Evolutionary conservation across 1,284 basidiomycete species (phyloP).

Genomic region (Puccinia hordei): DNA sequence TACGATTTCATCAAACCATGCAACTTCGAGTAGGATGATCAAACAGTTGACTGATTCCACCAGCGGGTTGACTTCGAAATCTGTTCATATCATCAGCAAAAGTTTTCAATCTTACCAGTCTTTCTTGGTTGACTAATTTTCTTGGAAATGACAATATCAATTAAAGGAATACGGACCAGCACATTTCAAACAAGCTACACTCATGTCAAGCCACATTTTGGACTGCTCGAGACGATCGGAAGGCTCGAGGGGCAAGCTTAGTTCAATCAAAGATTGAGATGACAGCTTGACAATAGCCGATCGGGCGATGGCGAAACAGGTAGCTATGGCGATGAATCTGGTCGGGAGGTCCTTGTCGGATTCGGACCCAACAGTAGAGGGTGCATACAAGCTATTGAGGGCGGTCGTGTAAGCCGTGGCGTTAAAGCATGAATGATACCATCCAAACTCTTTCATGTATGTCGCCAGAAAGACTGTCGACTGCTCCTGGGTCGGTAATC

Average conservation of each 20-base stretch:
- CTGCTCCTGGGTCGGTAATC: slow-evolving; percentile 41
- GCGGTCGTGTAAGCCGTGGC: neutral
- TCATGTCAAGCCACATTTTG: slow-evolving; percentile 36
- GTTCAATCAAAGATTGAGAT: neutral
- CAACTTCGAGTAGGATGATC: slow-evolving; percentile 40
- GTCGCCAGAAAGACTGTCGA: slow-evolving; percentile 9
- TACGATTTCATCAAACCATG: slow-evolving; percentile 44
- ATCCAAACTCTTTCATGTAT: slow-evolving; percentile 39
- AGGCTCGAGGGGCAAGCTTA: slow-evolving; percentile 6
- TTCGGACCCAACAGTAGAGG: neutral
- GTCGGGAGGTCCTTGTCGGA: slow-evolving; percentile 4
- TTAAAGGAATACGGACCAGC: slow-evolving; percentile 24
- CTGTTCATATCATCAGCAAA: slow-evolving; percentile 5
- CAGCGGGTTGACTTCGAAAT: slow-evolving; percentile 38
- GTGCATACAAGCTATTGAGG: slow-evolving; percentile 15
- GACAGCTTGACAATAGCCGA: slow-evolving; percentile 35
- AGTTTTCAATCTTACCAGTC: neutral
- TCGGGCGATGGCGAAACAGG: slow-evolving; percentile 36
- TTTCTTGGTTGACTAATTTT: neutral
- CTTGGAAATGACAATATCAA: neutral
- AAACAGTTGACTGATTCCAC: slow-evolving; percentile 44
- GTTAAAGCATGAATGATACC: slow-evolving; percentile 50
- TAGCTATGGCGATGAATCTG: slow-evolving; percentile 39
- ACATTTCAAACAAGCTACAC: slow-evolving; percentile 47
- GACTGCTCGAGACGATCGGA: slow-evolving; percentile 35